Evolutionary conservation across 139 green algal genomes (phyloP).

Genomic region (Chlamydomonas asymmetrica): DNA sequence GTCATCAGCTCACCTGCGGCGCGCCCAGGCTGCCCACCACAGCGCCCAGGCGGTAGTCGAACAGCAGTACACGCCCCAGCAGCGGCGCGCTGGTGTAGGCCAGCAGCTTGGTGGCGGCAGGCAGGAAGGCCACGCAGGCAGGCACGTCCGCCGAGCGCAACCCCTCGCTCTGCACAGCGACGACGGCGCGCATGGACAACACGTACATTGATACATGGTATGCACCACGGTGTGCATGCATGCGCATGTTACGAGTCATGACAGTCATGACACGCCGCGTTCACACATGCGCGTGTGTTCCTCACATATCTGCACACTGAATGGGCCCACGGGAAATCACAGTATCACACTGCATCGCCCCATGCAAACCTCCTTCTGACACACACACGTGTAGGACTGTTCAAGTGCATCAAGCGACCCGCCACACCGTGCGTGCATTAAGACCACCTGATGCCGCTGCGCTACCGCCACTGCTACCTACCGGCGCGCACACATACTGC

Average conservation of each 20-base stretch:
- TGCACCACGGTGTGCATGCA: no score
- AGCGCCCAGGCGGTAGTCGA: constrained; percentile 37
- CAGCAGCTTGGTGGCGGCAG: constrained; percentile 26
- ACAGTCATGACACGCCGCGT: no score
- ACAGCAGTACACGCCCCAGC: constrained; percentile 38
- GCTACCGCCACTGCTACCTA: constrained; percentile 13
- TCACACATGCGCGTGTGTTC: neutral
- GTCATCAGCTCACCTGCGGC: constrained; percentile 25
- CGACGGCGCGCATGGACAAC: no score
- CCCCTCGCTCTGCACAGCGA: no score
- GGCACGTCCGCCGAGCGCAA: constrained; percentile 37
- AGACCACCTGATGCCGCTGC: no score
- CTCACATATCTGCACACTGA: neutral
- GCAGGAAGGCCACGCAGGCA: constrained; percentile 31
- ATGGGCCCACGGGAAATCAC: no score
- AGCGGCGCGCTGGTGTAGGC: constrained; percentile 38
- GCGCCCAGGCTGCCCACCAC: constrained; percentile 26
- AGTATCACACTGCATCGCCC: neutral
- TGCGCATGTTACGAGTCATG: no score
- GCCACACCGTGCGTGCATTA: no score
- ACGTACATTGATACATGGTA: no score
- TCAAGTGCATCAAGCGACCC: no score
- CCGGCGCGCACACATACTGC: constrained; percentile 22
- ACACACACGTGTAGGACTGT: no score
- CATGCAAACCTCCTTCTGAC: no score